Percentiles rank a stretch among this genome's conserved stretches.
These are phyloP conservation scores for Hypoxylon sp. DNA, from an alignment of 2,329 filamentous ascomycete species.

Conservation along the genomic window DNA sequence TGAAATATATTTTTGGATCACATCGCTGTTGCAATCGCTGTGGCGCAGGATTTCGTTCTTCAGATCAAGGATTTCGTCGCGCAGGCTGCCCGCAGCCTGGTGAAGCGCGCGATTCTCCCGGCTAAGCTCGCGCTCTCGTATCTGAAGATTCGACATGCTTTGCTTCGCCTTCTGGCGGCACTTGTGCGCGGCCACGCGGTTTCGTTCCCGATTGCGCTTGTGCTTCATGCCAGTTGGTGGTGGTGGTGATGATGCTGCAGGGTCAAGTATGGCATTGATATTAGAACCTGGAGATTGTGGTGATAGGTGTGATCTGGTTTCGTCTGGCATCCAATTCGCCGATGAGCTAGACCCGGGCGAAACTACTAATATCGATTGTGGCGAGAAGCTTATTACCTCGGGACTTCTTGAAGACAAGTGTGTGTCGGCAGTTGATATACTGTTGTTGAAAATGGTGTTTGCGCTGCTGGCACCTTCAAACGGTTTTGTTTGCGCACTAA, in stretches of 20 bases:
- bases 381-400: not conserved
- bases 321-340: slow-evolving; percentile 9
- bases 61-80: slow-evolving; percentile 39
- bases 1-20: slow-evolving; percentile 44
- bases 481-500: no score
- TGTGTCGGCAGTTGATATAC: no score
- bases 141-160: slow-evolving; percentile 33
- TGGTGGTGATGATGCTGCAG: not conserved
- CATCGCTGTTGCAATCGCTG: slow-evolving; percentile 41
- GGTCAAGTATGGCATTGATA: not conserved
- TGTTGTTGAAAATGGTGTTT: no score
- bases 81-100: slow-evolving; percentile 32
- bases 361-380: not conserved
- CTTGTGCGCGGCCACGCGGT: slow-evolving; percentile 42
- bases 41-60: slow-evolving; percentile 42
- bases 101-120: slow-evolving; percentile 36
- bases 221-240: slow-evolving; percentile 2
- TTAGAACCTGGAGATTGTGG: not conserved
- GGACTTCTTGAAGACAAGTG: slow-evolving; percentile 4
- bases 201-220: slow-evolving; percentile 39
- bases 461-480: no score
- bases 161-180: slow-evolving; percentile 42
- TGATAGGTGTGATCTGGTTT: not conserved
- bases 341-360: slow-evolving; percentile 7
- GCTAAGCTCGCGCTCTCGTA: slow-evolving; percentile 36